Percentiles rank a stretch among this genome's conserved stretches.
Conservation (phyloP, 305 asterid species). For the Euphrasia arctica region DNA sequence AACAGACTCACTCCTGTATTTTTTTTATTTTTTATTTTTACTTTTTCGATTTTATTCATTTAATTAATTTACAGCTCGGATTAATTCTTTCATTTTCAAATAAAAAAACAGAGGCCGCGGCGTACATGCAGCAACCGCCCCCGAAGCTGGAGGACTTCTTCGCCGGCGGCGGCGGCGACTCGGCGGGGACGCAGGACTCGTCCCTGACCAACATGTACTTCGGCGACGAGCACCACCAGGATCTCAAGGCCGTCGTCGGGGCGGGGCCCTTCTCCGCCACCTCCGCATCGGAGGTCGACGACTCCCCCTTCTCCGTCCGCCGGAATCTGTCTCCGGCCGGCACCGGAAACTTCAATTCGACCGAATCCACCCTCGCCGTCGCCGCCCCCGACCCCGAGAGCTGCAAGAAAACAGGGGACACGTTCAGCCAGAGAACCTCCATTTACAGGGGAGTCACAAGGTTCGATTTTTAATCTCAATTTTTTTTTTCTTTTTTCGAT, state of each 20-base stretch:
- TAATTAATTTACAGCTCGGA: slow-evolving; percentile 21
- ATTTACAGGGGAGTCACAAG: slow-evolving; percentile 98
- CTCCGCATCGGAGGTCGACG: slow-evolving; percentile 87
- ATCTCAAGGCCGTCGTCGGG: slow-evolving; percentile 52
- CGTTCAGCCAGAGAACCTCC: slow-evolving; percentile 89
- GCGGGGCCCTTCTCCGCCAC: slow-evolving; percentile 47
- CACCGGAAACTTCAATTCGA: slow-evolving; percentile 52
- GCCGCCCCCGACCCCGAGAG: slow-evolving; percentile 51
- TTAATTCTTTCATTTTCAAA: slow-evolving; percentile 7
- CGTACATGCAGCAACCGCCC: slow-evolving; percentile 57
- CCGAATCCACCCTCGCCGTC: slow-evolving; percentile 42
- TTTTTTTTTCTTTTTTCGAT: neutral
- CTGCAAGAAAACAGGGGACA: slow-evolving; percentile 69
- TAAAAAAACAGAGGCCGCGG: slow-evolving; percentile 26
- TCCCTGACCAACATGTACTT: slow-evolving; percentile 66
- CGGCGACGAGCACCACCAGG: slow-evolving; percentile 43
- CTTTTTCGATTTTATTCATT: neutral
- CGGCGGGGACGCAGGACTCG: slow-evolving; percentile 81
- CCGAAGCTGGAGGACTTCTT: neutral
- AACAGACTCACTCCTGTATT: slow-evolving; percentile 32
- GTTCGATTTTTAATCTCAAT: slow-evolving; percentile 28
- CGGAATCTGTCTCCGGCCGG: slow-evolving; percentile 61
- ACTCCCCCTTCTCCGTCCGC: slow-evolving; percentile 53
- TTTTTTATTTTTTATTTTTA: slow-evolving; percentile 2
- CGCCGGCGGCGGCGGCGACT: slow-evolving; percentile 46